These are phyloP conservation scores for Yamadazyma ubonensis DNA, from an alignment of 805 yeast genomes.

Conservation along the genomic window DNA sequence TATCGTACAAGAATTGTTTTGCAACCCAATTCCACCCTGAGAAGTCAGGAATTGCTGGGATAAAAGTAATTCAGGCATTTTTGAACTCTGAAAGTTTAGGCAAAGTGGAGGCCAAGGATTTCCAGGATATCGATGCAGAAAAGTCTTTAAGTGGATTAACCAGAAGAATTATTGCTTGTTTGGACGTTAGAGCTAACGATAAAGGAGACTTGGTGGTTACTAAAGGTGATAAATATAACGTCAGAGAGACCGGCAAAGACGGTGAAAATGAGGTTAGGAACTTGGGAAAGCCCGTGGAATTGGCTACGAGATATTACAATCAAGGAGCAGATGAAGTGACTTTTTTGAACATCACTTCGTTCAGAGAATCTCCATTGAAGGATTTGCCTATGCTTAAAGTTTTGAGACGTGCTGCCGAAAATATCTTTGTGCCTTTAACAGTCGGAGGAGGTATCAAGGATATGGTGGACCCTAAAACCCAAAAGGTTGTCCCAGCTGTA, in stretches of 20 bases:
- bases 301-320: slow-evolving; percentile 83
- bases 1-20: slow-evolving; percentile 72
- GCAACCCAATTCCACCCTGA: slow-evolving; percentile 99
- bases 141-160: slow-evolving; percentile 64
- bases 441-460: slow-evolving; percentile 98
- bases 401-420: slow-evolving; percentile 74
- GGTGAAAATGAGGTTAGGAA: slow-evolving; percentile 70
- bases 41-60: slow-evolving; percentile 90
- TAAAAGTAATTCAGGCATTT: slow-evolving; percentile 71
- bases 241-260: slow-evolving; percentile 57
- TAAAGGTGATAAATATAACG: slow-evolving; percentile 98
- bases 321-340: slow-evolving; percentile 99
- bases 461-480: slow-evolving; percentile 75
- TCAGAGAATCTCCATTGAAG: slow-evolving; percentile 86
- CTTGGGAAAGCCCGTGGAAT: slow-evolving; percentile 92
- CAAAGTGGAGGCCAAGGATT: slow-evolving; percentile 17
- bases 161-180: slow-evolving; percentile 90
- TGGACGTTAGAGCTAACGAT: slow-evolving; percentile 96
- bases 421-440: slow-evolving; percentile 94
- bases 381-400: slow-evolving; percentile 97
- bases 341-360: slow-evolving; percentile 91
- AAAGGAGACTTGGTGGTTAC: slow-evolving; percentile 95
- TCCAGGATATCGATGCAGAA: slow-evolving; percentile 19
- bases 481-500: slow-evolving; percentile 74
- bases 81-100: slow-evolving; percentile 44